Percentiles rank a stretch among this genome's conserved stretches.
These are phyloP conservation scores for Yarrowia galli DNA, from an alignment of 1,139 yeast genomes.

Conservation along the genomic window DNA sequence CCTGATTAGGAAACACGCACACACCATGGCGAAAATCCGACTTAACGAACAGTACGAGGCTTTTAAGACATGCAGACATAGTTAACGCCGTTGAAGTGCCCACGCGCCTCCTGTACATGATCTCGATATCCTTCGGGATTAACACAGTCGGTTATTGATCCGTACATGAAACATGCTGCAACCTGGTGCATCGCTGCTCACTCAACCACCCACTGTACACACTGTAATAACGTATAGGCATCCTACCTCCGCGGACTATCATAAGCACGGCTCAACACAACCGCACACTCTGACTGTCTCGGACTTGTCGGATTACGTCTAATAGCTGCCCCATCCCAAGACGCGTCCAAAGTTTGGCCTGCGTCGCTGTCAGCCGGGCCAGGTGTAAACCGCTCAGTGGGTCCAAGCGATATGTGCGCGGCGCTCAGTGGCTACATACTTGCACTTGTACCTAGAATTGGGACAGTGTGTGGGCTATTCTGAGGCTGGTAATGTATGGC, in stretches of 20 bases:
- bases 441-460: no score
- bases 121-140: neutral
- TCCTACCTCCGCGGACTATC: neutral
- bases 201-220: no score
- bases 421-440: no score
- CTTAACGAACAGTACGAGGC: slow-evolving; percentile 21
- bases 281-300: slow-evolving; percentile 10
- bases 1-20: slow-evolving; percentile 8
- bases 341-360: slow-evolving; percentile 15
- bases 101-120: slow-evolving; percentile 8
- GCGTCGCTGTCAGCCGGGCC: slow-evolving; percentile 3
- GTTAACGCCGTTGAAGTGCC: slow-evolving; percentile 9
- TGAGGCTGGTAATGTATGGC: no score
- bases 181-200: neutral
- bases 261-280: slow-evolving; percentile 5
- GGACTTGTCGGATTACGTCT: neutral
- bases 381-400: neutral
- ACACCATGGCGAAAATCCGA: slow-evolving; percentile 19
- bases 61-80: slow-evolving; percentile 6
- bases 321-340: neutral
- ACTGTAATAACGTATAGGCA: no score
- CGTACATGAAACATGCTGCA: neutral
- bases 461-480: no score
- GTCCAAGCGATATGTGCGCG: neutral
- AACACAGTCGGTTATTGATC: neutral